These are phyloP conservation scores for Arachnomyces sp. DNA, from an alignment of 2,329 filamentous ascomycete species.

Conservation along the genomic window DNA sequence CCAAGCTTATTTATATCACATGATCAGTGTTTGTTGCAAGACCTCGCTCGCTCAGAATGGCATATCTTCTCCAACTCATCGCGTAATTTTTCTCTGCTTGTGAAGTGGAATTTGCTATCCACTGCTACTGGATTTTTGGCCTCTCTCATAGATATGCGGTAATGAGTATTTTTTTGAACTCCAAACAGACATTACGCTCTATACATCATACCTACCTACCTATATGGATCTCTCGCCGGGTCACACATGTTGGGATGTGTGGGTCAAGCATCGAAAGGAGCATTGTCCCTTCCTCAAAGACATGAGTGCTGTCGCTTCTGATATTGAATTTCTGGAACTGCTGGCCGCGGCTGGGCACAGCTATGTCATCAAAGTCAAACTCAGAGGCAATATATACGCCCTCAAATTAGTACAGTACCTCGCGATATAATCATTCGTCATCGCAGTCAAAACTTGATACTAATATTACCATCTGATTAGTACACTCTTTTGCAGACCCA, in stretches of 20 bases:
- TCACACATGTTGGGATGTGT: slow-evolving; percentile 5
- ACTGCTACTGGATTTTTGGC: no score
- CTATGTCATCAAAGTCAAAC: slow-evolving; percentile 2
- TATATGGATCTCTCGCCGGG: slow-evolving; percentile 1
- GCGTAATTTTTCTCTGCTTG: no score
- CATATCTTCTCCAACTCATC: no score
- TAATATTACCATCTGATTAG: slow-evolving; percentile 3
- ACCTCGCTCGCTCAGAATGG: no score
- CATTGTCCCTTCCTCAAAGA: slow-evolving; percentile 3
- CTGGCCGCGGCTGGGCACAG: slow-evolving; percentile 1
- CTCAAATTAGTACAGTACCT: slow-evolving; percentile 6
- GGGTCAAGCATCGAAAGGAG: slow-evolving; percentile 2
- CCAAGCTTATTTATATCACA: no score
- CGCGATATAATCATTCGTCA: not conserved
- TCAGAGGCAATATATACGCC: slow-evolving; percentile 4
- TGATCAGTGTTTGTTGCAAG: no score
- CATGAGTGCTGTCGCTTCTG: not conserved
- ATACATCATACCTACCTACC: not conserved
- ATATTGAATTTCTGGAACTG: slow-evolving; percentile 5
- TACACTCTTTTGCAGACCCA: slow-evolving; percentile 3
- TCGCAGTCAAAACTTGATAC: not conserved
- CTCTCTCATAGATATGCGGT: not conserved
- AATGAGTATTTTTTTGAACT: no score
- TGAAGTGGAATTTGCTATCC: no score
- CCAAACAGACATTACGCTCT: no score